phyloP scores from a whole-genome alignment of 2,329 filamentous ascomycete species.

The Fusarium sarcochroum region DNA sequence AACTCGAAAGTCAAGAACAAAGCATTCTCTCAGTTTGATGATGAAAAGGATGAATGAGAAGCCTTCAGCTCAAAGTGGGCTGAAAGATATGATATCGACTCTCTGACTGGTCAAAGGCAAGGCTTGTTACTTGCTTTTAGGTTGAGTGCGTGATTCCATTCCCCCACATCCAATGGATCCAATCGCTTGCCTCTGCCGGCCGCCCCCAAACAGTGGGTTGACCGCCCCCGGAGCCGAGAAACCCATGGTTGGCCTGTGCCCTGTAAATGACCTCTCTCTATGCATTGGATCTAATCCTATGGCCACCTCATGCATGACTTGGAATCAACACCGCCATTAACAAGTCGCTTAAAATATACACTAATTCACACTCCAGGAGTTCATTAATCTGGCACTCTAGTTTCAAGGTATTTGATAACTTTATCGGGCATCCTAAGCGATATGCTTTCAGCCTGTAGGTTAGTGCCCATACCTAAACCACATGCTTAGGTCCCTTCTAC shows the following conservation, averaged over 20 bases:
- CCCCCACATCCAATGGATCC: constrained; percentile 12
- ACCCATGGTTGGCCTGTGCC: background rate
- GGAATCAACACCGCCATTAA: background rate
- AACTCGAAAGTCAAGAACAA: background rate
- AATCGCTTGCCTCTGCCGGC: constrained; percentile 1
- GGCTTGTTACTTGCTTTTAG: constrained; percentile 8
- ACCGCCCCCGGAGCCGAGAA: background rate
- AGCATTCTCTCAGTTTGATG: background rate
- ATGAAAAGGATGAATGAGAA: background rate
- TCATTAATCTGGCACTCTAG: too few species aligned
- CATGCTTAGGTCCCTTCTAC: too few species aligned
- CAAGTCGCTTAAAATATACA: background rate
- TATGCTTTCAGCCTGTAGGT: too few species aligned
- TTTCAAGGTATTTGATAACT: too few species aligned
- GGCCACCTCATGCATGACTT: background rate
- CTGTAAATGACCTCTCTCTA: background rate
- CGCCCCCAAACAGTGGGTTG: constrained; percentile 8
- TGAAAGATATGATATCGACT: background rate
- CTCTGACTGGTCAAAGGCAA: constrained; percentile 2
- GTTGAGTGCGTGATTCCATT: constrained; percentile 12
- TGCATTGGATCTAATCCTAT: too few species aligned
- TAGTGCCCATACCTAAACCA: too few species aligned
- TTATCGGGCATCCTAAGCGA: too few species aligned
- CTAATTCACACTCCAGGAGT: too few species aligned
- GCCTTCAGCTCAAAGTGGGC: background rate